Evolutionary conservation across 1,284 basidiomycete genomes (phyloP), one percentile per base, ranked within the genome.

Genomic region (Neolentinus lepideus): DNA sequence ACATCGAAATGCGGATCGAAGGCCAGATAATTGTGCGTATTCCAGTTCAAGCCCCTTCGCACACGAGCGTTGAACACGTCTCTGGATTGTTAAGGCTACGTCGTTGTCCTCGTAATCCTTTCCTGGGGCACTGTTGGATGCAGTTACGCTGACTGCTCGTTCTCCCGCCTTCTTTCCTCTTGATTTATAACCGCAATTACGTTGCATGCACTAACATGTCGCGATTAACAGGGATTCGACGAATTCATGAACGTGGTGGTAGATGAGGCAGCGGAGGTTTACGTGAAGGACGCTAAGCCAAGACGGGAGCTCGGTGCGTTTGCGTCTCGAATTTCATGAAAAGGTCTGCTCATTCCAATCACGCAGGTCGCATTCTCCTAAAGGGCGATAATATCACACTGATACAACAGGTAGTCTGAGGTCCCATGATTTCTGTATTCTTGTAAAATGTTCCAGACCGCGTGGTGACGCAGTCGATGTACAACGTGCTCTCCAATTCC

Each of bases 161-260:
- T 55, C 47, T 29, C 6, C 25, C 24, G 4, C 47, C 22, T n/a
- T 50, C 12, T 26, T 25, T 14, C 47, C 21, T 50, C 22, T 10
- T 25, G 3, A 12, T 26, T 29, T 26, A 8, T 26, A 26, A 8
- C 27, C 3, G 27, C 3, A 21, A 50, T 9, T 21, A 4, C 43
- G 16, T 16, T 21, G 24, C 27, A 51, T 45, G 56, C 46, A 53
- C 57, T 59, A 45, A 61, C 27, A 56, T 54, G 52, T 57, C 45
- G 31, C 8, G 8, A 4, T 25, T 55, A 47, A 60, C 70, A 97
- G 96, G 97, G 97, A 22, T 99, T 99, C 67, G 97, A 99, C 70
- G 97, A 99, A 72, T 99, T 99, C 73, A 99, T 99, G 97, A 99
- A 99, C 69, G 77, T 99, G 21, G 93, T 98, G 22, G 76, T 98